Conservation (phyloP, 169 alveolate species). For the Besnoitia besnoiti region DNA sequence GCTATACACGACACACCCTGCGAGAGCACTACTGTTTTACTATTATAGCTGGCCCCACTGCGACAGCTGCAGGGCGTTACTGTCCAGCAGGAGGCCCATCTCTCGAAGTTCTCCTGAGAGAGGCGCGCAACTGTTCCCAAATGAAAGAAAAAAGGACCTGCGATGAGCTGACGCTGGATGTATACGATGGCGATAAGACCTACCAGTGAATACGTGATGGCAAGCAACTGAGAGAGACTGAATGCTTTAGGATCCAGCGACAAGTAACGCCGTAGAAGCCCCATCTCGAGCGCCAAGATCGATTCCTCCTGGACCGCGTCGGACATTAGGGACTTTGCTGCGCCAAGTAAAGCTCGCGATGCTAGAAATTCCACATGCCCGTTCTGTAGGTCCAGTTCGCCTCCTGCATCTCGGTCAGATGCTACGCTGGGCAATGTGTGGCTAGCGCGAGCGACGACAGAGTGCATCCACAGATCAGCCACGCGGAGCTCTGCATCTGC, state of each 20-base stretch:
- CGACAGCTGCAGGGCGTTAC: too few species aligned
- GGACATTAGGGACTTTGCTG: neutral
- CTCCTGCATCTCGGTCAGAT: neutral
- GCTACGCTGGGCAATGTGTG: neutral
- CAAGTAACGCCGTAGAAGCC: neutral
- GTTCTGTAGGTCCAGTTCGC: neutral
- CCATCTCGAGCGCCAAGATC: neutral
- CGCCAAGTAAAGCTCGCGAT: neutral
- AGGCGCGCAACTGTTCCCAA: too few species aligned
- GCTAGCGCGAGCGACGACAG: neutral
- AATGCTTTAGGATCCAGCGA: neutral
- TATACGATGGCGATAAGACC: too few species aligned
- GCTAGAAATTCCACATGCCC: too few species aligned
- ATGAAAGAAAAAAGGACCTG: too few species aligned
- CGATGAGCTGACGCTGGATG: too few species aligned
- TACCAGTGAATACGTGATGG: conserved; percentile 1
- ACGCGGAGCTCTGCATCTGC: neutral
- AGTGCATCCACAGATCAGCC: neutral
- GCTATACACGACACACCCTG: too few species aligned
- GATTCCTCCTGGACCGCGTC: neutral
- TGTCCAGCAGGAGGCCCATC: too few species aligned
- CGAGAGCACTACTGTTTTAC: too few species aligned
- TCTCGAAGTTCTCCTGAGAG: too few species aligned
- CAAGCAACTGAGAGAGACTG: conserved; percentile 21
- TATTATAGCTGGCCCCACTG: too few species aligned